Base-by-base conservation (phyloP, 2,329 filamentous ascomycete species). In the Rasamsonia emersonii region DNA sequence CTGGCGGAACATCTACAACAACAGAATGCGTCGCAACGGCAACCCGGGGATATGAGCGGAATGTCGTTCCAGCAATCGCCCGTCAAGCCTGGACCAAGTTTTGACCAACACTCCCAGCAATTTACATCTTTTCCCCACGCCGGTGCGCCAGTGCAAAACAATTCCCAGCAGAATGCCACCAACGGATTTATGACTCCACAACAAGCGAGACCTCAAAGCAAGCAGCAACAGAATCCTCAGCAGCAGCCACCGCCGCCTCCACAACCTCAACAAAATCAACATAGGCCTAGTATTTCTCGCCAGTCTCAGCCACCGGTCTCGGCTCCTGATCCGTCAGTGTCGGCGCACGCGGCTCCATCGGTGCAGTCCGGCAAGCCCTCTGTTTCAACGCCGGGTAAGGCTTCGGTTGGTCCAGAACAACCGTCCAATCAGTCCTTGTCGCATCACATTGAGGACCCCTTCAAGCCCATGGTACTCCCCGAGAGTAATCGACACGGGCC, bases 401-500 rank as follows among this genome's bases (percentile, higher is more conserved):
- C 43, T 17, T 32, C 48, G 3, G 43, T 44, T 21, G 50, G 46
- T 32, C 30, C 47, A 10, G 59, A 63, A 17, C 44, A 47, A 20
- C 46, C 52, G 16, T 38, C 45, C 17, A 47, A 56, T 16, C 49
- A 54, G 33, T 49, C 58, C 8, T 35, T 57, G 11, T 56, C 56
- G 36, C 52, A 50, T 14, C 59, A 58, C 2, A 62, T 65, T 30
- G 50, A 61, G 40, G 59, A 65, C 30, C 50, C 56, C 2, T 70
- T 67, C 44, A 64, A 67, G 35, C 64, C 67, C 3, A 62, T 62
- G 42, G 54, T 64, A 13, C 38, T 68, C 13, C 57, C 56, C 35
- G 63, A 54, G 45, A 64, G 74, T 21, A 69, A 71, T 24, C 70
- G 71, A 2, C 79, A 79, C 56, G 86, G 86, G 6, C 85, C 86